Conservation (phyloP, 352 stramenopile species). For the Pythium folliculosum region DNA sequence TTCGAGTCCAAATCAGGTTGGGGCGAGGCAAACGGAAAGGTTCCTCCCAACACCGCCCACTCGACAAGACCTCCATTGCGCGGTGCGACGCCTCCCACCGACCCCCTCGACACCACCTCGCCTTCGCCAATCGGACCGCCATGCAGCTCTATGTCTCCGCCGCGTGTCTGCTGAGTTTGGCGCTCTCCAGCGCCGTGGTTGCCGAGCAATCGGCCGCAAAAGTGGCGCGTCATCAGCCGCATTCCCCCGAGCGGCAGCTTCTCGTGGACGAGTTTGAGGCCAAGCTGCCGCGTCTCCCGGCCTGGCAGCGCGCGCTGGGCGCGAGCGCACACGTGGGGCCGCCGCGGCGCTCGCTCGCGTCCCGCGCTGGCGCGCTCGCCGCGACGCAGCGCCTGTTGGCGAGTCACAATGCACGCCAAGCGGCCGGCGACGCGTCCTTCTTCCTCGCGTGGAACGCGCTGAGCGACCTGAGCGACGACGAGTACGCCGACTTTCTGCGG, state of each 20-base stretch:
- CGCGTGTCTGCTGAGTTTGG: constrained; percentile 23
- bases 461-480: constrained; percentile 63
- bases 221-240: not conserved
- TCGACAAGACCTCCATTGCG: no score
- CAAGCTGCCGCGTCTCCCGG: constrained; percentile 23
- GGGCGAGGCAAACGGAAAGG: not conserved
- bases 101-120: not conserved
- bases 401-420: constrained; percentile 47
- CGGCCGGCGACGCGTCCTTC: constrained; percentile 41
- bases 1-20: constrained; percentile 23
- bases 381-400: constrained; percentile 44
- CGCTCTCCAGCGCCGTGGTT: not conserved
- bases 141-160: constrained; percentile 13
- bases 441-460: constrained; percentile 68
- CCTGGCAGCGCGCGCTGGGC: constrained; percentile 27
- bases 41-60: not conserved
- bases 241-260: not conserved
- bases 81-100: not conserved
- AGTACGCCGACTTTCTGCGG: constrained; percentile 63
- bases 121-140: not conserved
- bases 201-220: constrained; percentile 9
- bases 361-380: constrained; percentile 45
- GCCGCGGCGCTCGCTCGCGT: constrained; percentile 41
- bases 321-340: constrained; percentile 37
- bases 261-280: constrained; percentile 29